Percentiles rank a stretch among this genome's conserved stretches.
These are phyloP conservation scores for Collybiopsis luxurians DNA, from an alignment of 768 basidiomycete species.

Conservation along the genomic window DNA sequence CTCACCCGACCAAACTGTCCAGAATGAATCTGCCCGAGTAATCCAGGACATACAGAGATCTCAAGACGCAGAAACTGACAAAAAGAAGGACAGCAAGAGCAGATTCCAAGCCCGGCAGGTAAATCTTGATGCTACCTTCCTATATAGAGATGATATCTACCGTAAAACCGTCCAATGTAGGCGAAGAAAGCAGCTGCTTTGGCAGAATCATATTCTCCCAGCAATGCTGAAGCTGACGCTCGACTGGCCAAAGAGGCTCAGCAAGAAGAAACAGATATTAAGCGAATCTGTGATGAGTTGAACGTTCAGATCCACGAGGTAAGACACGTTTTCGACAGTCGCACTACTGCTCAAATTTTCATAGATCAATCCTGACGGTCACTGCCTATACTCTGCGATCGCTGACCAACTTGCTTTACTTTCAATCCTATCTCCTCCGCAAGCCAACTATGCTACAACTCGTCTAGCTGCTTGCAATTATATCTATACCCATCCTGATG, in stretches of 20 bases:
- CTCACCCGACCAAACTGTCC: slow-evolving; percentile 49
- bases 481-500: slow-evolving; percentile 78
- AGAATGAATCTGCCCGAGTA: slow-evolving; percentile 46
- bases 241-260: slow-evolving; percentile 60
- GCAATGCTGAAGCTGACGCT: slow-evolving; percentile 59
- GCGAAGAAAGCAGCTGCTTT: slow-evolving; percentile 70
- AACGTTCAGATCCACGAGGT: slow-evolving; percentile 68
- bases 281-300: slow-evolving; percentile 60
- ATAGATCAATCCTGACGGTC: slow-evolving; percentile 94
- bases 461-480: slow-evolving; percentile 76
- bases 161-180: slow-evolving; percentile 37
- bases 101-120: slow-evolving; percentile 76
- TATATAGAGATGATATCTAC: background rate
- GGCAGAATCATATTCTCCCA: slow-evolving; percentile 47
- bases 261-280: slow-evolving; percentile 66
- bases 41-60: slow-evolving; percentile 46
- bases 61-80: slow-evolving; percentile 27
- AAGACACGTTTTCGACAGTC: slow-evolving; percentile 11
- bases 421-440: slow-evolving; percentile 52
- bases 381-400: slow-evolving; percentile 92
- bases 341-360: background rate
- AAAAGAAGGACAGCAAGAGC: slow-evolving; percentile 57
- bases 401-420: slow-evolving; percentile 88
- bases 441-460: slow-evolving; percentile 58
- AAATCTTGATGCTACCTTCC: no score